Evolutionary conservation across 345 rosid genomes (phyloP).

Genomic region (Lepidium africanum): DNA sequence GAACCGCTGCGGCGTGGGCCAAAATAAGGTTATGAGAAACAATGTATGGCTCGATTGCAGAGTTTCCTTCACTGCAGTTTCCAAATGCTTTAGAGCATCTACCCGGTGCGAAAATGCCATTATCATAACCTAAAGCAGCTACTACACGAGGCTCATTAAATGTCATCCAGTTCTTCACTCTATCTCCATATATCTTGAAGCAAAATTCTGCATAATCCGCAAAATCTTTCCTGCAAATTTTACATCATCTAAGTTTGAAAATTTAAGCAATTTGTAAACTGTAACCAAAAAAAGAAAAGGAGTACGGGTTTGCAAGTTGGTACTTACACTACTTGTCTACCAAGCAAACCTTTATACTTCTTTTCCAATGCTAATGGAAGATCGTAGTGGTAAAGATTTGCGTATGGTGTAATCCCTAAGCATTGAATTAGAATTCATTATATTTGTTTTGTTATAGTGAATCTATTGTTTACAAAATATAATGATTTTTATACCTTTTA

Average conservation of each 20-base stretch:
- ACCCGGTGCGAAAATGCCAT: constrained; percentile 74
- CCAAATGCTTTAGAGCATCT: constrained; percentile 86
- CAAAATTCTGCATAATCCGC: constrained; percentile 91
- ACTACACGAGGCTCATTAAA: constrained; percentile 91
- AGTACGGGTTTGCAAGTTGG: neutral
- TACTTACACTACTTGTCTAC: constrained; percentile 70
- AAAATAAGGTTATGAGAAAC: constrained; percentile 82
- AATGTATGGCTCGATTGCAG: constrained; percentile 86
- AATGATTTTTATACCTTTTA: constrained; percentile 40
- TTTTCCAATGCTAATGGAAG: constrained; percentile 85
- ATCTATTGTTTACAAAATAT: neutral
- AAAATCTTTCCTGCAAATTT: constrained; percentile 64
- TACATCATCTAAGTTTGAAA: neutral
- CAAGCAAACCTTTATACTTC: constrained; percentile 63
- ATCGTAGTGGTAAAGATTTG: constrained; percentile 87
- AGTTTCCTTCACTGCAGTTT: constrained; percentile 75
- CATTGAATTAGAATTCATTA: constrained; percentile 7
- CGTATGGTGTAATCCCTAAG: constrained; percentile 88
- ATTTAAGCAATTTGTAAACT: neutral
- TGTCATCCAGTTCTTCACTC: constrained; percentile 98
- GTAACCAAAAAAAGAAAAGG: too few relatives aligned
- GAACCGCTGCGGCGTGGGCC: constrained; percentile 75
- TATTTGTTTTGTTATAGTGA: neutral
- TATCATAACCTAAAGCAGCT: constrained; percentile 89
- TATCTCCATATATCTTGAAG: constrained; percentile 74